Base-by-base conservation (phyloP, 1,284 basidiomycete species). In the Sparassis latifolia region DNA sequence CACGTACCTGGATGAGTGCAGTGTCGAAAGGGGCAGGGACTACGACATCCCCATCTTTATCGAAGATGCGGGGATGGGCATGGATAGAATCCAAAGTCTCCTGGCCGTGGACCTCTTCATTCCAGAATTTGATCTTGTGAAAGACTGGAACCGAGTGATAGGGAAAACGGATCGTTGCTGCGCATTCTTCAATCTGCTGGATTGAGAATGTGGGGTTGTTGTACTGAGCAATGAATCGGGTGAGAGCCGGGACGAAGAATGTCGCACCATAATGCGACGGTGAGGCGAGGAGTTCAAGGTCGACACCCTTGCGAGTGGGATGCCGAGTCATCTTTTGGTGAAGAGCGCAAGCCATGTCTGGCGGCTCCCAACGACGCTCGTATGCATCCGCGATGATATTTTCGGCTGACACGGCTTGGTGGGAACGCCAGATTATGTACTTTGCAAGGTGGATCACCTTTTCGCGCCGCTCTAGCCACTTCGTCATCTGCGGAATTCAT, bases 401-500 rank as follows among this genome's bases (percentile, higher is more conserved):
- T 42, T 42, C 9, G 10, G 9, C 27, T 42, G 41, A 9, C n/a
- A n/a, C 20, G 43, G 53, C 32, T 12, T n/a, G 2, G 53, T 45
- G 20, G 20, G 20, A 20, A 20, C 50, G 48, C 63, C 65, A 66
- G 10, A 45, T 4, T 9, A 67, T 50, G 42, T 54, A 66, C 5
- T 48, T 53, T 2, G 50, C 53, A 46, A 65, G 61, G 2, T 48
- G 51, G 2, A 52, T 5, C 3, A 65, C 48, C 52, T 65, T 59
- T 42, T 66, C 62, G 28, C 53, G 55, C 1, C 57, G 47, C 33
- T 66, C 55, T 0, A 72, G 57, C 70, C 71, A 73, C 0, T 40
- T 7, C 0, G 65, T 66, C 71, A 73, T 73, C 42, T 71, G 69
- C 0, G 55, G 28, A 31, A 64, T 60, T 42, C 63, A 20, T 71